A percentile compares a stretch with the other conserved stretches of the same genome.
Evolutionary conservation across 2,329 filamentous ascomycete species (phyloP).

Genomic region (Alternaria gansuensis): DNA sequence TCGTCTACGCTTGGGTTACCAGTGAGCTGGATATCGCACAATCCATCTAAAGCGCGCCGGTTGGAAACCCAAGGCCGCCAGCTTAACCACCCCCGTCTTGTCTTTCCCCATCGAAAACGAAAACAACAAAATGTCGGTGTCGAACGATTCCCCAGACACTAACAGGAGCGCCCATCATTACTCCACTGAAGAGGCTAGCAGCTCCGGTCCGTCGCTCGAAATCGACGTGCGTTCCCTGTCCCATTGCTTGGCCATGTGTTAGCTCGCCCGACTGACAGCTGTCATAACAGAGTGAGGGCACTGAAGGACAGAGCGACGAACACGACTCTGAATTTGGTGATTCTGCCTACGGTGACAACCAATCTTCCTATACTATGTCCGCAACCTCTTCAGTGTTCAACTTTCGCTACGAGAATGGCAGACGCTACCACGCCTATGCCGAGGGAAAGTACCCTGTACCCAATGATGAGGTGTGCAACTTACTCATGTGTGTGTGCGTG

Average conservation of each 20-base stretch:
- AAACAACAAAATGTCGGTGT: slow-evolving; percentile 8
- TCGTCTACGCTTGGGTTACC: slow-evolving; percentile 21
- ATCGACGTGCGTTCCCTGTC: slow-evolving; percentile 36
- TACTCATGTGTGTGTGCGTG: neutral
- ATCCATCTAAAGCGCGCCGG: slow-evolving; percentile 15
- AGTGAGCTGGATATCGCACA: slow-evolving; percentile 12
- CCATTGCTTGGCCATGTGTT: slow-evolving; percentile 10
- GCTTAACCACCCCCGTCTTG: neutral
- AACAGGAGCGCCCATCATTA: slow-evolving; percentile 9
- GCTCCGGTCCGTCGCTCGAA: slow-evolving; percentile 39
- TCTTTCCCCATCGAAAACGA: slow-evolving; percentile 1
- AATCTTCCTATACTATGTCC: slow-evolving; percentile 40
- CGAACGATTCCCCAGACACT: slow-evolving; percentile 6
- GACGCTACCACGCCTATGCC: slow-evolving; percentile 45
- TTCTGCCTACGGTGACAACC: slow-evolving; percentile 16
- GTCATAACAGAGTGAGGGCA: slow-evolving; percentile 13
- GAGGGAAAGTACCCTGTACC: slow-evolving; percentile 46
- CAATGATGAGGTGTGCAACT: slow-evolving; percentile 43
- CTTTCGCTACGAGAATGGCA: slow-evolving; percentile 44
- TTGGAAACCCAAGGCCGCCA: slow-evolving; percentile 1
- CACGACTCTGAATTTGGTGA: slow-evolving; percentile 43
- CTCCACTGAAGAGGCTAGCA: slow-evolving; percentile 32
- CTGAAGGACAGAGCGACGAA: slow-evolving; percentile 34
- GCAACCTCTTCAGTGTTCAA: slow-evolving; percentile 44
- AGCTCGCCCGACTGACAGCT: slow-evolving; percentile 25